phyloP scores from a whole-genome alignment of 2,329 filamentous ascomycete species.

The Basipetospora chlamydospora region DNA sequence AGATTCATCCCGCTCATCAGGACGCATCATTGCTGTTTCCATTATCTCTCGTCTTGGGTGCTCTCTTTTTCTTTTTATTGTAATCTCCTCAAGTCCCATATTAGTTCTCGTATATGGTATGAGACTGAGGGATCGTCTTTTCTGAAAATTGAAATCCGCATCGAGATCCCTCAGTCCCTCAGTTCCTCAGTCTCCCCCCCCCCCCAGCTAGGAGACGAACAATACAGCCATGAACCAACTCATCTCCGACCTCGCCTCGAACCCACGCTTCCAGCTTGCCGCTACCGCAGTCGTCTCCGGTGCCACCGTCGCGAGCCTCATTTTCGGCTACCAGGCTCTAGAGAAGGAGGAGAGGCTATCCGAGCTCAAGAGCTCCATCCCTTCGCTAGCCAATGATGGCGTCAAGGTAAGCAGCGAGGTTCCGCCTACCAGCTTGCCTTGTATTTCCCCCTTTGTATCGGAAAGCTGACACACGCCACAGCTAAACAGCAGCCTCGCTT shows the following conservation, averaged over 20 bases:
- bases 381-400: conserved; percentile 14
- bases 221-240: conserved; percentile 2
- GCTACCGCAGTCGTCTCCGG: conserved; percentile 56
- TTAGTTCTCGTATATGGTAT: too few species aligned
- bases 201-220: too few species aligned
- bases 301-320: conserved; percentile 41
- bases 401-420: conserved; percentile 6
- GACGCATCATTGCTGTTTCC: too few species aligned
- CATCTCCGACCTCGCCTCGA: conserved; percentile 26
- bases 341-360: conserved; percentile 37
- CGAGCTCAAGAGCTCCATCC: conserved; percentile 46
- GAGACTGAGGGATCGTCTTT: too few species aligned
- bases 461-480: conserved; percentile 34
- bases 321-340: conserved; percentile 48
- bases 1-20: too few species aligned
- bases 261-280: conserved; percentile 45
- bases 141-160: too few species aligned
- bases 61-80: too few species aligned
- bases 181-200: too few species aligned
- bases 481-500: conserved; percentile 35
- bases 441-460: not conserved
- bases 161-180: too few species aligned
- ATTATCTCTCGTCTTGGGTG: too few species aligned
- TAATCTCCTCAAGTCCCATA: too few species aligned
- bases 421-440: too few species aligned